Conservation (phyloP, 1,284 basidiomycete species). For the Fomitopsis pinicola region DNA sequence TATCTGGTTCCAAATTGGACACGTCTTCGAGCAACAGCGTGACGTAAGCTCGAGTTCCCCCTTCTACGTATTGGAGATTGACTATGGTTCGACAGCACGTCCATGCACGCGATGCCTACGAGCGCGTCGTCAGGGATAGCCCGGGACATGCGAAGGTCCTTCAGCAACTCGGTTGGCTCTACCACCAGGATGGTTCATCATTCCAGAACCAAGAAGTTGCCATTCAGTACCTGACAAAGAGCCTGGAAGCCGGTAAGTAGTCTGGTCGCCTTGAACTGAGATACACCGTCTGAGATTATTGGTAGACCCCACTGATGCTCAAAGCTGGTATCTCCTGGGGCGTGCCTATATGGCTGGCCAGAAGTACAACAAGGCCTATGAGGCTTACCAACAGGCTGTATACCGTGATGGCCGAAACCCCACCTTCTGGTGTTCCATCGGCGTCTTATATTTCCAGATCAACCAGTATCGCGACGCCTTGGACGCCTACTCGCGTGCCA, state of each 20-base stretch:
- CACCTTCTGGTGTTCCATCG: slow-evolving; percentile 99
- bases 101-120: slow-evolving; percentile 92
- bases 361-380: slow-evolving; percentile 99
- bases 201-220: slow-evolving; percentile 97
- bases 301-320: slow-evolving; percentile 88
- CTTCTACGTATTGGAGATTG: not conserved
- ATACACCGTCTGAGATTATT: not conserved
- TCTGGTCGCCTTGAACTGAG: not conserved
- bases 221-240: slow-evolving; percentile 92
- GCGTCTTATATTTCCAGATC: slow-evolving; percentile 99
- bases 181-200: slow-evolving; percentile 89
- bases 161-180: slow-evolving; percentile 97
- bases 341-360: slow-evolving; percentile 99
- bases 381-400: slow-evolving; percentile 98
- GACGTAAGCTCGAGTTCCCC: slow-evolving; percentile 56
- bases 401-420: slow-evolving; percentile 98
- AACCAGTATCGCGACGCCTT: slow-evolving; percentile 98
- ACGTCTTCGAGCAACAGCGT: slow-evolving; percentile 96
- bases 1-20: slow-evolving; percentile 99
- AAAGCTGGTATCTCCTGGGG: slow-evolving; percentile 98
- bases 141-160: slow-evolving; percentile 95
- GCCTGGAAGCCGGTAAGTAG: slow-evolving; percentile 85
- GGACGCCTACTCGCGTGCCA: slow-evolving; percentile 97
- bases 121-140: slow-evolving; percentile 92
- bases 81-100: slow-evolving; percentile 55